phyloP scores from a whole-genome alignment of 768 basidiomycete species.

The Psilocybe tampanensis region DNA sequence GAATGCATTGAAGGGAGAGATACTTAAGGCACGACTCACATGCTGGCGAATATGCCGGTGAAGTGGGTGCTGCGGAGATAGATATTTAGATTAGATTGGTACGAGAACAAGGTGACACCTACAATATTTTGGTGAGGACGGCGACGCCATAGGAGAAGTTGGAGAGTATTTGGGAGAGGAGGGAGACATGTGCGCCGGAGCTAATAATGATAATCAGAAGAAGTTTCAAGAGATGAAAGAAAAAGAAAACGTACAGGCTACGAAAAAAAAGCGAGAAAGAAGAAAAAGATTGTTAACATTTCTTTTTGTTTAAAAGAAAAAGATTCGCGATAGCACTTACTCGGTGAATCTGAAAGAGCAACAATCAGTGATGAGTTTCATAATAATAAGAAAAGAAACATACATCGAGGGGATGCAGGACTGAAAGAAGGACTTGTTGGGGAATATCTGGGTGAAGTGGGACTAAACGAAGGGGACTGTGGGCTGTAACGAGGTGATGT shows the following conservation, averaged over 20 bases:
- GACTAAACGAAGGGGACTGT: constrained; percentile 88
- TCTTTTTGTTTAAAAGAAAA: too few species aligned
- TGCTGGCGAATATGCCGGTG: constrained; percentile 85
- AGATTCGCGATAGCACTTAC: too few species aligned
- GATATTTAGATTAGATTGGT: constrained; percentile 3
- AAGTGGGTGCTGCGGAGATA: constrained; percentile 67
- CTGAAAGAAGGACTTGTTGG: constrained; percentile 92
- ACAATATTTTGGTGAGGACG: constrained; percentile 93
- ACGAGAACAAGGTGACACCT: constrained; percentile 30
- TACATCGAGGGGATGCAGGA: constrained; percentile 67
- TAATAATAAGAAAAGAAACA: constrained; percentile 9
- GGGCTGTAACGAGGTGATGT: constrained; percentile 87
- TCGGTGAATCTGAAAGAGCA: constrained; percentile 67
- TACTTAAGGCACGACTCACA: constrained; percentile 52
- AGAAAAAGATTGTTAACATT: constrained; percentile 13
- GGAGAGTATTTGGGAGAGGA: constrained; percentile 94
- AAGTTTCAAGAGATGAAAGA: background rate
- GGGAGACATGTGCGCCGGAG: constrained; percentile 83
- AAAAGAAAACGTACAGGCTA: constrained; percentile 61
- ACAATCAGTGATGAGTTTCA: constrained; percentile 20
- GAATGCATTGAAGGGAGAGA: constrained; percentile 1
- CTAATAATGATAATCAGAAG: constrained; percentile 31
- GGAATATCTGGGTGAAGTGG: constrained; percentile 87
- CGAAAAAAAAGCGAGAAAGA: constrained; percentile 2
- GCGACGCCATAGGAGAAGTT: constrained; percentile 87